Evolutionary conservation across 2,329 filamentous ascomycete species (phyloP), one percentile per base, ranked within the genome.

Genomic region (Aspergillus transmontanensis): DNA sequence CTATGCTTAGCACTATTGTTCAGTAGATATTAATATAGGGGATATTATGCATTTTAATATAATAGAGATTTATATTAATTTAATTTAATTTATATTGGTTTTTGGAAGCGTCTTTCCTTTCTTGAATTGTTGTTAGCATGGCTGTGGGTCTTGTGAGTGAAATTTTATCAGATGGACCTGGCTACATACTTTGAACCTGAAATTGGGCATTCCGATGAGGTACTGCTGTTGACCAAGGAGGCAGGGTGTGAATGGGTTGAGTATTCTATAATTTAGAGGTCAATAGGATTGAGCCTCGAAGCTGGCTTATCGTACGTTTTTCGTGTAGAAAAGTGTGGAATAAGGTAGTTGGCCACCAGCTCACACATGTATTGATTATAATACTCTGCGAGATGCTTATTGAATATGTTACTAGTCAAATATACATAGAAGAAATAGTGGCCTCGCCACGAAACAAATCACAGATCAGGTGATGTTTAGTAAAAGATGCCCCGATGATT

Each of bases 391-490:
- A 39, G 11, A 39, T 51, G 26, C 21, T 34, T 2, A 41, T 39
- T 36, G 51, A 55, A 55, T 55, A 55, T 55, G n/a, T n/a, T 39
- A 39, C 51, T 39, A 39, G 14, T 55, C 32, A 55, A 32, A 55
- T 55, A 39, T 55, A 55, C 51, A 55, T 12, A 55, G 51, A 55
- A 55, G 34, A 39, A 36, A 41, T 21, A 11, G 51, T 55, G 32
- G 51, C 32, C 6, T 10, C 6, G 34, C 51, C 51, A 41, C 51
- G 16, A 39, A 21, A 23, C 32, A 55, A 23, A 23, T 39, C 51
- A 39, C 51, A 39, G 34, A 34, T 32, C 48, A 2, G 19, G 48
- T 21, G 10, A 21, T n/a, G 16, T 32, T 16, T 4, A 21, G 16
- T 19, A 12, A 10, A n/a, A 6, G 4, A 11, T n/a, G 16, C 26